Conservation (phyloP, 169 alveolate genomes). For the Plasmodium vinckei region DNA sequence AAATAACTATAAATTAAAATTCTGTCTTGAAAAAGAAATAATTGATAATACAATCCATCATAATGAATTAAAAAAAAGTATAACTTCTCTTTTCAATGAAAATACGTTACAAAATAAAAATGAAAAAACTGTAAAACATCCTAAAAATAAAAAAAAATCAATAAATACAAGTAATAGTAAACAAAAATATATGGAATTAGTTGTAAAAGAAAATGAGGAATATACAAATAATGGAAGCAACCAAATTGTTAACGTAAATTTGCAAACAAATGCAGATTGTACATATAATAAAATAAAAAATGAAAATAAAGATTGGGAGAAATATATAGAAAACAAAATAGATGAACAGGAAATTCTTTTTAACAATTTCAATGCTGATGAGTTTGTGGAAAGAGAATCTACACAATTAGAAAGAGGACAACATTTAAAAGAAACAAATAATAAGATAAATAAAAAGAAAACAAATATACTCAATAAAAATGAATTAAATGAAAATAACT, state of each 20-base stretch:
- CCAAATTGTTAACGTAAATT: not conserved
- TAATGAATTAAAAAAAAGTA: constrained; percentile 69
- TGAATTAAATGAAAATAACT: constrained; percentile 14
- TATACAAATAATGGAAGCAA: constrained; percentile 2
- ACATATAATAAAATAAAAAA: not conserved
- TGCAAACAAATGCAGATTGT: constrained; percentile 7
- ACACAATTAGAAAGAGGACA: constrained; percentile 18
- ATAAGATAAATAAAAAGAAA: constrained; percentile 1
- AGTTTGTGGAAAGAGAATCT: constrained; percentile 10
- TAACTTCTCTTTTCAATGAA: constrained; percentile 52
- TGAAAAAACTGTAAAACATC: not conserved
- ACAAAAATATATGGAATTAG: too few relatives aligned
- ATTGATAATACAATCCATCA: constrained; percentile 73
- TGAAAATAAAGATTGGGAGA: constrained; percentile 4
- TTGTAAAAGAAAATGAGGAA: too few relatives aligned
- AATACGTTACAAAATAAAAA: constrained; percentile 23
- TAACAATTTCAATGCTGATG: constrained; percentile 7
- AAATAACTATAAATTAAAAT: constrained; percentile 73
- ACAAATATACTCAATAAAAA: constrained; percentile 17
- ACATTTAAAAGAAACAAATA: constrained; percentile 6
- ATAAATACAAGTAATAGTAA: not conserved
- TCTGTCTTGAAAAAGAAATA: constrained; percentile 71
- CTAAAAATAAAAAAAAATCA: constrained; percentile 1
- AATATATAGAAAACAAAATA: constrained; percentile 8
- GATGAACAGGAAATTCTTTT: constrained; percentile 20